These are phyloP conservation scores for Colletotrichum sp. DNA, from an alignment of 2,329 filamentous ascomycete genomes.

Conservation along the genomic window DNA sequence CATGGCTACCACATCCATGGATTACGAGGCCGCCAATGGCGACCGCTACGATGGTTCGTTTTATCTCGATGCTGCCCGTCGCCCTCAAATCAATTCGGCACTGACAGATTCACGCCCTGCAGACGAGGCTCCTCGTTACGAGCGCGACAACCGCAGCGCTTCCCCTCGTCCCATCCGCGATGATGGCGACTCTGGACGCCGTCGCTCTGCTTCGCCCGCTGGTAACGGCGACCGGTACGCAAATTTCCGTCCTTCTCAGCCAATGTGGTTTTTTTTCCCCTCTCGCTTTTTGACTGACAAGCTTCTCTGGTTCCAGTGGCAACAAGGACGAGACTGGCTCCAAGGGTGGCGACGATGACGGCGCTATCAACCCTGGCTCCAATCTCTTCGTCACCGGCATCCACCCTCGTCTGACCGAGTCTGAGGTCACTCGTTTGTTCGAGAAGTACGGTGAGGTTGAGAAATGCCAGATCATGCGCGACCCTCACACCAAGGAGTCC, in stretches of 20 bases:
- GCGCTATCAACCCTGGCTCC: conserved; percentile 88
- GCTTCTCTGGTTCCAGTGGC: conserved; percentile 34
- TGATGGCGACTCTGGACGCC: conserved; percentile 62
- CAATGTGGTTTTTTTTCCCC: background rate
- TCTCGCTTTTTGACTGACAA: conserved; percentile 7
- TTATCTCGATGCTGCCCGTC: conserved; percentile 1
- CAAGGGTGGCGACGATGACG: conserved; percentile 71
- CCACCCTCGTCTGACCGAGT: conserved; percentile 87
- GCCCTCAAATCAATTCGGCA: conserved; percentile 1
- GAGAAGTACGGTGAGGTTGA: conserved; percentile 99
- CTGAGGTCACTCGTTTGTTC: conserved; percentile 92
- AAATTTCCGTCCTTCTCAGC: background rate
- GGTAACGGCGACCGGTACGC: conserved; percentile 58
- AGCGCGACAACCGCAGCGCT: conserved; percentile 70
- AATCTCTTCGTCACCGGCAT: conserved; percentile 99
- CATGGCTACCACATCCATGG: conserved; percentile 72
- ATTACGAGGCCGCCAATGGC: conserved; percentile 72
- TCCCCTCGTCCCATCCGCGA: conserved; percentile 67
- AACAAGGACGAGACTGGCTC: conserved; percentile 59
- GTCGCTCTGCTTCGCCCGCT: conserved; percentile 67
- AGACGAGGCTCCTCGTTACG: conserved; percentile 72
- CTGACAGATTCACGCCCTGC: conserved; percentile 1
- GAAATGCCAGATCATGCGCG: conserved; percentile 99
- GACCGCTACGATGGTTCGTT: conserved; percentile 69
- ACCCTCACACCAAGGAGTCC: conserved; percentile 97